Conservation (phyloP, 192 early-diverging fungal species). For the Coemansia brasiliensis region DNA sequence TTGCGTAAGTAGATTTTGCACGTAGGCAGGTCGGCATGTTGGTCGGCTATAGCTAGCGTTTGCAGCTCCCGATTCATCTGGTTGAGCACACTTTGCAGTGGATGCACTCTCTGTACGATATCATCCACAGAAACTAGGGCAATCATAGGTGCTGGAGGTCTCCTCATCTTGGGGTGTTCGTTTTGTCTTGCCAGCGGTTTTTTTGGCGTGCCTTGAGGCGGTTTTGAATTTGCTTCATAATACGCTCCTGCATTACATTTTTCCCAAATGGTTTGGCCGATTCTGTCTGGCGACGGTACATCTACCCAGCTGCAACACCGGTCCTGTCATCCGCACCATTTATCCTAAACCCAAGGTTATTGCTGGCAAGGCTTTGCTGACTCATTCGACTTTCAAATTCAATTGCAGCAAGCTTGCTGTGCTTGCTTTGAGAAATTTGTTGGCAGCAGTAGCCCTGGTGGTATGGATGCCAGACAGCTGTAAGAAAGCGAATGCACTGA, state of each 20-base stretch:
- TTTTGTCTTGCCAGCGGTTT: not conserved
- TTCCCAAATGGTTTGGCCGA: too few relatives aligned
- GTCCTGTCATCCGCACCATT: too few relatives aligned
- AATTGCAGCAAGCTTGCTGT: not conserved
- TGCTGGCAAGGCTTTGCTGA: slow-evolving; percentile 4
- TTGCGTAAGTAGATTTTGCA: slow-evolving; percentile 42
- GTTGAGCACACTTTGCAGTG: slow-evolving; percentile 13
- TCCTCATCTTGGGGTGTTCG: slow-evolving; percentile 35
- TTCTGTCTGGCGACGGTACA: not conserved
- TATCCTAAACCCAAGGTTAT: too few relatives aligned
- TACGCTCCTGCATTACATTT: too few relatives aligned
- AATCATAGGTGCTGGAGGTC: slow-evolving; percentile 30
- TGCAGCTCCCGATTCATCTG: slow-evolving; percentile 23
- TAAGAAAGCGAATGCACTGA: too few relatives aligned
- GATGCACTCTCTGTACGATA: slow-evolving; percentile 12
- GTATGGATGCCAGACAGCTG: too few relatives aligned
- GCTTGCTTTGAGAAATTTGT: not conserved
- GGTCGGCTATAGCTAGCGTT: slow-evolving; percentile 33
- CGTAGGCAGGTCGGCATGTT: slow-evolving; percentile 16
- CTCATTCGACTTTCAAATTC: not conserved
- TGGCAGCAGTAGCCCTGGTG: not conserved
- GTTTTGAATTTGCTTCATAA: not conserved
- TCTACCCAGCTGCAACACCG: too few relatives aligned
- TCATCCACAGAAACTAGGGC: slow-evolving; percentile 24
- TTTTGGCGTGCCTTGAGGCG: slow-evolving; percentile 1